Evolutionary conservation across 2,329 filamentous ascomycete species (phyloP).

Genomic region (Biscogniauxia marginata): DNA sequence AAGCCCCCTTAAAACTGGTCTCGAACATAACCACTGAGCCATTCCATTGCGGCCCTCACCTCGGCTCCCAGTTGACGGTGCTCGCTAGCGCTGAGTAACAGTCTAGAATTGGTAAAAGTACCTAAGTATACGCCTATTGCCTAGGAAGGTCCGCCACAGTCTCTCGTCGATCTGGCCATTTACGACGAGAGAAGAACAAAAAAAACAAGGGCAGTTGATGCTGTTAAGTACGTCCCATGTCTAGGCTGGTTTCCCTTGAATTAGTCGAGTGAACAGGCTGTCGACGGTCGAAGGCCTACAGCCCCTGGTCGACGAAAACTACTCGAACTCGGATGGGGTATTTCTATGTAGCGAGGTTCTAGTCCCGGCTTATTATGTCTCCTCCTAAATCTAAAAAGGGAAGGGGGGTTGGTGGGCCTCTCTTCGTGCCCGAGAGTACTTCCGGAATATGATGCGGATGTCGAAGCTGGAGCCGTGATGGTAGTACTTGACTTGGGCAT

Average conservation of each 20-base stretch:
- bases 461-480: conserved; percentile 23
- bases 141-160: conserved; percentile 14
- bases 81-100: conserved; percentile 21
- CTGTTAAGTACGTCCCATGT: conserved; percentile 14
- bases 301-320: conserved; percentile 15
- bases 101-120: conserved; percentile 21
- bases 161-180: conserved; percentile 19
- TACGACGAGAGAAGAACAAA: conserved; percentile 23
- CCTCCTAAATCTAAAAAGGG: conserved; percentile 24
- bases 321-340: conserved; percentile 22
- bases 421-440: conserved; percentile 5
- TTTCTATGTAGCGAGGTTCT: conserved; percentile 36
- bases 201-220: conserved; percentile 17
- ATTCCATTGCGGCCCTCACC: conserved; percentile 21
- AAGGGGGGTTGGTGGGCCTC: neutral
- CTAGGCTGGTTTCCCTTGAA: conserved; percentile 15
- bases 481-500: too few relatives aligned
- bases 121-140: conserved; percentile 14
- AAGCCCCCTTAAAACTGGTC: too few relatives aligned
- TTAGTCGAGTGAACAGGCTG: conserved; percentile 20
- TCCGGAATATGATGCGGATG: conserved; percentile 23
- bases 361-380: conserved; percentile 31
- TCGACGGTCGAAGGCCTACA: conserved; percentile 14
- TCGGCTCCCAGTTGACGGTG: conserved; percentile 28
- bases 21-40: conserved; percentile 19